Percentiles rank a stretch among this genome's conserved stretches.
phyloP scores from a whole-genome alignment of 2,329 filamentous ascomycete genomes.

The Hypoxylon sp. region DNA sequence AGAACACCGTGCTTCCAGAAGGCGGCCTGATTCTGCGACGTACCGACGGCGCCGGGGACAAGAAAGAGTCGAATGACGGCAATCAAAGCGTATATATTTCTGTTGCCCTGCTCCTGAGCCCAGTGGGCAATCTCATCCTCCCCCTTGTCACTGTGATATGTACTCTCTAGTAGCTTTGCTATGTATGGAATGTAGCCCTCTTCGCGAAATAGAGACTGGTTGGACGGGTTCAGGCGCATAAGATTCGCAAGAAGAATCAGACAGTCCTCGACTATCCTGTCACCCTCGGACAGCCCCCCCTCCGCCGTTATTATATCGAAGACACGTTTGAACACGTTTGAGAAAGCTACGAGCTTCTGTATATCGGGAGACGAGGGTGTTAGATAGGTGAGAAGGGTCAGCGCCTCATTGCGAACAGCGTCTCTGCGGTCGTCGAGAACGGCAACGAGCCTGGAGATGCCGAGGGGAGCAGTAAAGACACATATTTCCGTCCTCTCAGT shows the following conservation, averaged over 20 bases:
- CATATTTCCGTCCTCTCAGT: slow-evolving; percentile 95
- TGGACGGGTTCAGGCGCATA: slow-evolving; percentile 84
- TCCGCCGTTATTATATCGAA: slow-evolving; percentile 85
- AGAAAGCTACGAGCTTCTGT: slow-evolving; percentile 94
- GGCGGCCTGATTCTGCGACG: slow-evolving; percentile 81
- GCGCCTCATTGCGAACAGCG: slow-evolving; percentile 84
- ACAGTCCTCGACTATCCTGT: slow-evolving; percentile 90
- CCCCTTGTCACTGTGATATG: slow-evolving; percentile 58
- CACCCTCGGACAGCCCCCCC: slow-evolving; percentile 82
- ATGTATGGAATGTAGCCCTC: slow-evolving; percentile 81
- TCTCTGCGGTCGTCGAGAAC: slow-evolving; percentile 86
- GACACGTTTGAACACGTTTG: slow-evolving; percentile 88
- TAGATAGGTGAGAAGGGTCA: slow-evolving; percentile 86
- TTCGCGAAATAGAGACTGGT: slow-evolving; percentile 93
- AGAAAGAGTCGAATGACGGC: slow-evolving; percentile 89
- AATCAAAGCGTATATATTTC: slow-evolving; percentile 90
- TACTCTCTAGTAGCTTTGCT: slow-evolving; percentile 70
- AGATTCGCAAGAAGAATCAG: slow-evolving; percentile 90
- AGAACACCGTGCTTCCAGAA: slow-evolving; percentile 86
- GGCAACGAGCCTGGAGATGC: slow-evolving; percentile 84
- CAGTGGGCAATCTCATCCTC: slow-evolving; percentile 73
- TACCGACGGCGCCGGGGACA: slow-evolving; percentile 79
- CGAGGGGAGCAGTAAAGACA: slow-evolving; percentile 86
- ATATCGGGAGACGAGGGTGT: slow-evolving; percentile 87
- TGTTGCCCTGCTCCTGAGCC: slow-evolving; percentile 80